Evolutionary conservation across 768 basidiomycete species (phyloP).

Genomic region (Termitomyces bulborhizus): DNA sequence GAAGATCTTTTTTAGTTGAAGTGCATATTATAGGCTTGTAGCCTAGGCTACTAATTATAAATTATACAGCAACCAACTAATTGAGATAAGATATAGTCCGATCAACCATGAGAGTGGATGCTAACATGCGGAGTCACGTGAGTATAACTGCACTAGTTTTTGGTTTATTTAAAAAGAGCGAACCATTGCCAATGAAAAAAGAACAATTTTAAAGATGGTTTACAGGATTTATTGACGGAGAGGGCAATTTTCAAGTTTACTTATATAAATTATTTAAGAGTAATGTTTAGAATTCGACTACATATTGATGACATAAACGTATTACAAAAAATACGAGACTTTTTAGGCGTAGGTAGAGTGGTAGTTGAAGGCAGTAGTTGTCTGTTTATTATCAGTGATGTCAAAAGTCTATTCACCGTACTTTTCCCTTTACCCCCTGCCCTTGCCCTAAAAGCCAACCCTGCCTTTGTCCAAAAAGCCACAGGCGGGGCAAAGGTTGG

Average conservation of each 20-base stretch:
- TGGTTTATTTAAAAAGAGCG: constrained; percentile 1
- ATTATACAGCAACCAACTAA: background rate
- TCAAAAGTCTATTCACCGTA: background rate
- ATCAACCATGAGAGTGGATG: constrained; percentile 1
- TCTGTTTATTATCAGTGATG: constrained; percentile 1
- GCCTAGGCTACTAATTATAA: no score
- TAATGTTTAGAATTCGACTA: constrained; percentile 1
- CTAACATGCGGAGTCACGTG: background rate
- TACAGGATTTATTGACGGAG: background rate
- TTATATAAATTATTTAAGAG: constrained; percentile 1
- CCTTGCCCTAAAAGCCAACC: no score
- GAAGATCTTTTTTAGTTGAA: background rate
- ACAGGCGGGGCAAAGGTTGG: no score
- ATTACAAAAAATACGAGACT: constrained; percentile 1
- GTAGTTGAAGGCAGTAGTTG: background rate
- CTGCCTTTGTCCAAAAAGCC: no score
- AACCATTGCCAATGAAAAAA: background rate
- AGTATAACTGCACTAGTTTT: background rate
- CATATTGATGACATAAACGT: constrained; percentile 1
- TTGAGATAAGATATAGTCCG: constrained; percentile 3
- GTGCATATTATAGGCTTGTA: no score
- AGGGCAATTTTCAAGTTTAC: background rate
- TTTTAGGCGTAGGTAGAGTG: constrained; percentile 1
- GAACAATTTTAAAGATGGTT: background rate
- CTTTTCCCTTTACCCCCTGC: background rate